phyloP scores from a whole-genome alignment of 345 rosid species.

The Passiflora organensis region DNA sequence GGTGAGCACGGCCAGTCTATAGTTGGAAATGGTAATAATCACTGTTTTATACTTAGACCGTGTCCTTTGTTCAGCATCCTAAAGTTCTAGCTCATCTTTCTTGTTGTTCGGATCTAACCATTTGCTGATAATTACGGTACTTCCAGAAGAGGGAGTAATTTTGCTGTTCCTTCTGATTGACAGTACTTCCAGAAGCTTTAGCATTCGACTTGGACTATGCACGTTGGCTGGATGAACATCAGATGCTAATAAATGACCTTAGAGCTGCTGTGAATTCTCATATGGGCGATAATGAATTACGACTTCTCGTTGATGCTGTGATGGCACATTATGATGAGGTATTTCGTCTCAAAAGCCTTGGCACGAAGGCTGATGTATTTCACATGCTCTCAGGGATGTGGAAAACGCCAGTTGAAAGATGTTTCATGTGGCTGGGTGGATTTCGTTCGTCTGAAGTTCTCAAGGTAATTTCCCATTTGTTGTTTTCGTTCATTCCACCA shows the following conservation, averaged over 20 bases:
- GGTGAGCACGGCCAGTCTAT: slow-evolving; percentile 40
- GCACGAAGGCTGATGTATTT: slow-evolving; percentile 76
- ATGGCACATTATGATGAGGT: slow-evolving; percentile 78
- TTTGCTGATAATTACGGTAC: not conserved
- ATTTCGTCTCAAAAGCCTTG: slow-evolving; percentile 65
- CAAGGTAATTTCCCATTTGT: slow-evolving; percentile 40
- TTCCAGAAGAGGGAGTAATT: not conserved
- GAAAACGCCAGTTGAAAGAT: slow-evolving; percentile 91
- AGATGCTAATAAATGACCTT: slow-evolving; percentile 57
- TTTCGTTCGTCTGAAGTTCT: slow-evolving; percentile 87
- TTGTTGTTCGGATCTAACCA: not conserved
- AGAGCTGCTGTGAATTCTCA: slow-evolving; percentile 67
- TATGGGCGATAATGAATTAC: slow-evolving; percentile 56
- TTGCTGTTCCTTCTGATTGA: not conserved
- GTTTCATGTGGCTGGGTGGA: slow-evolving; percentile 98
- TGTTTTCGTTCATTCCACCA: not conserved
- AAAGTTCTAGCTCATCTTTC: not conserved
- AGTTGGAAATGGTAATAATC: slow-evolving; percentile 57
- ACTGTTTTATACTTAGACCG: too few species aligned
- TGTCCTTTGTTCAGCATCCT: too few species aligned
- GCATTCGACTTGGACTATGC: slow-evolving; percentile 79
- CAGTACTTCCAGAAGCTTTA: slow-evolving; percentile 46
- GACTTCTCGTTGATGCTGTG: slow-evolving; percentile 62
- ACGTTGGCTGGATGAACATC: slow-evolving; percentile 91
- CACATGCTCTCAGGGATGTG: slow-evolving; percentile 98